Evolutionary conservation across 352 stramenopile species (phyloP), one percentile per base, ranked within the genome.

Genomic region (Globisporangium cederbergense): DNA sequence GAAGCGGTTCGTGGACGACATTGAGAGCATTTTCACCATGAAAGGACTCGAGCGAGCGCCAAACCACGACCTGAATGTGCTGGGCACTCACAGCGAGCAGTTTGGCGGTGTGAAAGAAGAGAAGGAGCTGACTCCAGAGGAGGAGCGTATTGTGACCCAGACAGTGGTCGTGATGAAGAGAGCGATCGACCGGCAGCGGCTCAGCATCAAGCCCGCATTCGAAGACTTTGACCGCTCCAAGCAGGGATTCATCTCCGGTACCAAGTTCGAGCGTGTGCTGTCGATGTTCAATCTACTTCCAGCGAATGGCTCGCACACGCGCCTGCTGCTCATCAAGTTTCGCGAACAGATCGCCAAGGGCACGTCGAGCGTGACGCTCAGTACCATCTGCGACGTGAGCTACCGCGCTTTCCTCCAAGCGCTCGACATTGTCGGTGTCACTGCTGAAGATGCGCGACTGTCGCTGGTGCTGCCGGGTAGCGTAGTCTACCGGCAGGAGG

Each of bases 181-280:
- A 30, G 67, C 72, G 2, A 87, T 92, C 13, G 74, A 88, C 43
- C 83, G 79, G 7, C 76, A 92, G 60, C 83, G 86, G 0, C 74
- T 95, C 38, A 79, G 80, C 45, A 90, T 95, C 69, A 93, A 93
- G 58, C 79, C 82, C 0, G 74, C 84, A 9, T 93, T 95, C 58
- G 86, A 95, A 49, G 86, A 95, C 67, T 93, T 95, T 67, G 86
- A 92, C 59, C 75, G 75, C 18, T 73, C 84, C 0, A 89, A 89
- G 56, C 86, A 95, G 59, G 86, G 86, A 0, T 90, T 88, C 67
- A 86, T 93, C 42, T 90, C 82, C 1, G 64, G 78, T 0, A 83
- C 81, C 4, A 93, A 93, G 62, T 95, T 95, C 53, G 82, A 95
- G 59, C 83, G 86, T 11, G 84, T 93, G 65, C 63, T 95, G 22